Conservation (phyloP, 495 filamentous ascomycete species). For the Penicillium argentinense region DNA sequence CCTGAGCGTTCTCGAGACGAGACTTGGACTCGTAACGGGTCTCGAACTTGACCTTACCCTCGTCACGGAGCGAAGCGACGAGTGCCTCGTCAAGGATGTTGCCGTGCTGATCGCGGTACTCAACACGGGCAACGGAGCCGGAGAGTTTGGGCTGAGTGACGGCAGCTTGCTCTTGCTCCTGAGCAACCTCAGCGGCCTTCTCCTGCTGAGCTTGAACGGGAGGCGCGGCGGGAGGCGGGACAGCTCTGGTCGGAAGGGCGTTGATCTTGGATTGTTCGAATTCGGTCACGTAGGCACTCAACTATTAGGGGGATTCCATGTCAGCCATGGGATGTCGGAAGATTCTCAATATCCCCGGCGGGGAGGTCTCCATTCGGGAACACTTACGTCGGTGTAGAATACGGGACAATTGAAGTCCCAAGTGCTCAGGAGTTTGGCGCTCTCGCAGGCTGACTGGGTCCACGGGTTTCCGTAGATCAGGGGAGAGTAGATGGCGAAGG, state of each 20-base stretch:
- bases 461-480: constrained; percentile 91
- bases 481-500: constrained; percentile 83
- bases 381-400: constrained; percentile 84
- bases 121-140: constrained; percentile 76
- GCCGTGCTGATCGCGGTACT: constrained; percentile 93
- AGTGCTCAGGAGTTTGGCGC: constrained; percentile 78
- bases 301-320: constrained; percentile 26
- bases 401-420: constrained; percentile 99
- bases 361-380: constrained; percentile 34
- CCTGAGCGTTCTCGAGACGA: constrained; percentile 45
- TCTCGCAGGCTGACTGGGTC: constrained; percentile 82
- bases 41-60: constrained; percentile 89
- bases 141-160: constrained; percentile 58
- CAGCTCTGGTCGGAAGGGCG: constrained; percentile 28
- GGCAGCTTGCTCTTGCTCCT: constrained; percentile 23
- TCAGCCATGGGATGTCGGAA: constrained; percentile 29
- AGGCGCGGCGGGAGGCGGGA: constrained; percentile 10
- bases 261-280: constrained; percentile 13
- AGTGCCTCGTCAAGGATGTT: constrained; percentile 82
- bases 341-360: constrained; percentile 29
- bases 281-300: constrained; percentile 43
- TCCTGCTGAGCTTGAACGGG: constrained; percentile 14
- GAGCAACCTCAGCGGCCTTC: neutral
- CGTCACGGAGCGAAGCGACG: constrained; percentile 70
- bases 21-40: constrained; percentile 92